Conservation (phyloP, 2,329 filamentous ascomycete species). For the Setomelanomma holmii region DNA sequence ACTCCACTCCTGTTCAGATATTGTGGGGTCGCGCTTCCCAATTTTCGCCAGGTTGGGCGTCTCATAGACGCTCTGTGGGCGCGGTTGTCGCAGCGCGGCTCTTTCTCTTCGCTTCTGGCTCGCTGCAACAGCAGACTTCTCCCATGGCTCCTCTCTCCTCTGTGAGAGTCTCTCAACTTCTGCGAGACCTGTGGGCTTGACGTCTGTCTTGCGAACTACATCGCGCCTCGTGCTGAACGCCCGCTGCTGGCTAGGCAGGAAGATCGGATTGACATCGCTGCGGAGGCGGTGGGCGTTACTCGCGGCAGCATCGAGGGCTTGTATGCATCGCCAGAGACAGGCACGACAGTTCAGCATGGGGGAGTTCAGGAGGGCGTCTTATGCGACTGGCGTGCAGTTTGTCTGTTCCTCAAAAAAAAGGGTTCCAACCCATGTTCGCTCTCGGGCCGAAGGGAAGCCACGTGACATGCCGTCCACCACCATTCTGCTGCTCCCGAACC, state of each 20-base stretch:
- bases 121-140: slow-evolving; percentile 30
- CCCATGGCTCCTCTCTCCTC: slow-evolving; percentile 32
- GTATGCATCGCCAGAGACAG: slow-evolving; percentile 53
- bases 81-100: slow-evolving; percentile 21
- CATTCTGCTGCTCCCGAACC: not conserved
- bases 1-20: slow-evolving; percentile 38
- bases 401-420: not conserved
- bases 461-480: slow-evolving; percentile 2
- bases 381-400: slow-evolving; percentile 5
- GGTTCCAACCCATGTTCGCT: not conserved
- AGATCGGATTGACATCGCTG: slow-evolving; percentile 25
- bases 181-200: slow-evolving; percentile 4
- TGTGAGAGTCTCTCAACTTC: slow-evolving; percentile 18
- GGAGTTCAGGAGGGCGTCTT: slow-evolving; percentile 17
- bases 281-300: slow-evolving; percentile 27
- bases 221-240: slow-evolving; percentile 17
- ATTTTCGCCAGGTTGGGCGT: slow-evolving; percentile 30
- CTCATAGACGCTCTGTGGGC: slow-evolving; percentile 3
- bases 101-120: slow-evolving; percentile 32
- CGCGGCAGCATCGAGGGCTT: slow-evolving; percentile 47
- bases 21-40: slow-evolving; percentile 32
- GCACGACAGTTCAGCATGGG: slow-evolving; percentile 55
- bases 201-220: slow-evolving; percentile 12
- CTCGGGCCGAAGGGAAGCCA: slow-evolving; percentile 12
- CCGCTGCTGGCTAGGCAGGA: slow-evolving; percentile 25